Evolutionary conservation across 495 filamentous ascomycete species (phyloP).

Genomic region (Hypomontagnella submonticulosa): DNA sequence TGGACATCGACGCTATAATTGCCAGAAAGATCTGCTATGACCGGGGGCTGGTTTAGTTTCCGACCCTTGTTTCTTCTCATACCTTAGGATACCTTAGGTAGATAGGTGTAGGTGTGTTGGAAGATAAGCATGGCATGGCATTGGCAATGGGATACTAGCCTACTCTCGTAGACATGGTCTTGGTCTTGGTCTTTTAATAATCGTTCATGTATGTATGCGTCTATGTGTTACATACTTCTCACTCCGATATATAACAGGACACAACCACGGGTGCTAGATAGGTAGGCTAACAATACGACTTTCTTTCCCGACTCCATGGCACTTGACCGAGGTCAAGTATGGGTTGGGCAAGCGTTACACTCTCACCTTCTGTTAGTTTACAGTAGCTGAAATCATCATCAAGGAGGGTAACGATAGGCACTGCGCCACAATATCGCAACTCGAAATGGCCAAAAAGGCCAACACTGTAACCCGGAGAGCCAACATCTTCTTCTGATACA

Average conservation of each 20-base stretch:
- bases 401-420: background rate
- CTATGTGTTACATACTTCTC: background rate
- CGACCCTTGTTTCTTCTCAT: constrained; percentile 18
- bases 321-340: too few species aligned
- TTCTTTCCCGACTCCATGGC: too few species aligned
- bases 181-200: too few species aligned
- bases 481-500: constrained; percentile 9
- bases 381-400: background rate
- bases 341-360: too few species aligned
- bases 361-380: too few species aligned
- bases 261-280: too few species aligned
- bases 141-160: background rate
- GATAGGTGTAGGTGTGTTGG: constrained; percentile 10
- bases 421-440: constrained; percentile 17
- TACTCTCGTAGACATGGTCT: too few species aligned
- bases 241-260: background rate
- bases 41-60: constrained; percentile 23
- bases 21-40: constrained; percentile 34
- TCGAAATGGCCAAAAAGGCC: constrained; percentile 1
- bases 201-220: background rate
- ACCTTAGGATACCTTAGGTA: too few species aligned
- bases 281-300: too few species aligned
- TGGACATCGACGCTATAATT: constrained; percentile 39
- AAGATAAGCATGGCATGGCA: constrained; percentile 35
- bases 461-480: constrained; percentile 12